phyloP scores from a whole-genome alignment of 2,329 filamentous ascomycete genomes.

The Malbranchea cinnamomea region DNA sequence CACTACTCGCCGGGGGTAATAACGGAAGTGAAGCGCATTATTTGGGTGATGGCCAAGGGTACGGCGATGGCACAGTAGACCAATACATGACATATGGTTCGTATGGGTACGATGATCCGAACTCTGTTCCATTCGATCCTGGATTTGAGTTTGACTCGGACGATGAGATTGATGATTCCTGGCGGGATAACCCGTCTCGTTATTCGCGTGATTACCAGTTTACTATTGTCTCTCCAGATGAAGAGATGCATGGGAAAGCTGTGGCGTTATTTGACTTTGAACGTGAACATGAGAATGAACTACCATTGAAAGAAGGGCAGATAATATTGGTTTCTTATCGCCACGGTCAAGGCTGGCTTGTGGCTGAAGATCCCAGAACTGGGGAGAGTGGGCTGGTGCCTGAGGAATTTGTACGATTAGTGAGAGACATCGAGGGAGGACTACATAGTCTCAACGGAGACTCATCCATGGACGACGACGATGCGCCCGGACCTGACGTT shows the following conservation, averaged over 20 bases:
- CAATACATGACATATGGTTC: slow-evolving; percentile 21
- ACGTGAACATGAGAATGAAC: slow-evolving; percentile 89
- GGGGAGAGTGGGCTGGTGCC: slow-evolving; percentile 88
- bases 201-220: slow-evolving; percentile 90
- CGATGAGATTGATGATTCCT: slow-evolving; percentile 35
- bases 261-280: slow-evolving; percentile 92
- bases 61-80: slow-evolving; percentile 54
- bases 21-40: slow-evolving; percentile 65
- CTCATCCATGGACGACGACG: slow-evolving; percentile 4
- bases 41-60: slow-evolving; percentile 48
- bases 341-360: slow-evolving; percentile 92
- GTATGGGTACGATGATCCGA: slow-evolving; percentile 31
- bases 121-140: slow-evolving; percentile 19
- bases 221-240: slow-evolving; percentile 85
- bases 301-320: slow-evolving; percentile 83
- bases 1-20: slow-evolving; percentile 51
- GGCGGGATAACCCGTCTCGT: slow-evolving; percentile 53
- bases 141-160: slow-evolving; percentile 25
- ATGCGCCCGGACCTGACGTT: neutral
- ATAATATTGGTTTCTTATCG: slow-evolving; percentile 94
- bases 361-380: slow-evolving; percentile 88
- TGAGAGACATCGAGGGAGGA: slow-evolving; percentile 86
- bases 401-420: slow-evolving; percentile 84
- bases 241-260: slow-evolving; percentile 94
- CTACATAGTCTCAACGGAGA: slow-evolving; percentile 55